A percentile compares a stretch with the other conserved stretches of the same genome.
Conservation (phyloP, 768 basidiomycete species). For the Phlebiopsis flavidoalba region DNA sequence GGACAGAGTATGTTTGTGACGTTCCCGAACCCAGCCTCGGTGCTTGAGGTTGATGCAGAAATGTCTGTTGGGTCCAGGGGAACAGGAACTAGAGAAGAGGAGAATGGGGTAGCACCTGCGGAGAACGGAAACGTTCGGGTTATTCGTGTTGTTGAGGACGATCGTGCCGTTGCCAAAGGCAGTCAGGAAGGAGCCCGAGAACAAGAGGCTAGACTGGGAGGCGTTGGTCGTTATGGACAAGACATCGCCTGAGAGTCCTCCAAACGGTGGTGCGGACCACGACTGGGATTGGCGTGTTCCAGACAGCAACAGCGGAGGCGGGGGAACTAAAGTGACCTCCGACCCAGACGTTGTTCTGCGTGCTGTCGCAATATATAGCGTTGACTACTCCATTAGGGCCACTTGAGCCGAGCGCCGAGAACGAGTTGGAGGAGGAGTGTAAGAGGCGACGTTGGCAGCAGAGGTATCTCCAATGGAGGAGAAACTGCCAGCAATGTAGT, state of each 20-base stretch:
- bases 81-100: slow-evolving; percentile 84
- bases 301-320: slow-evolving; percentile 63
- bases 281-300: slow-evolving; percentile 53
- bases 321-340: slow-evolving; percentile 74
- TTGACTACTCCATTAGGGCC: slow-evolving; percentile 76
- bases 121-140: slow-evolving; percentile 86
- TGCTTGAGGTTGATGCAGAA: slow-evolving; percentile 59
- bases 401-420: slow-evolving; percentile 57
- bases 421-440: slow-evolving; percentile 51
- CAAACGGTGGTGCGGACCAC: slow-evolving; percentile 81
- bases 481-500: slow-evolving; percentile 86
- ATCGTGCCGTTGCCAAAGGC: slow-evolving; percentile 53
- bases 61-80: slow-evolving; percentile 56
- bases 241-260: slow-evolving; percentile 75
- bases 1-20: slow-evolving; percentile 81
- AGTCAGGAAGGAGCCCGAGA: slow-evolving; percentile 84
- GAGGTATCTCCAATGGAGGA: slow-evolving; percentile 56
- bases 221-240: slow-evolving; percentile 71
- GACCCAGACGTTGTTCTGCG: slow-evolving; percentile 65
- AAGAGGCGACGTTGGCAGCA: slow-evolving; percentile 73
- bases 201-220: slow-evolving; percentile 71
- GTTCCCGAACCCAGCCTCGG: slow-evolving; percentile 53
- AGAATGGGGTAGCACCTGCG: slow-evolving; percentile 75
- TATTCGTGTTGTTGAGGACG: slow-evolving; percentile 60
- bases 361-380: slow-evolving; percentile 71